Base-by-base conservation (phyloP, 2,329 filamentous ascomycete genomes). In the Aureobasidium musti region DNA sequence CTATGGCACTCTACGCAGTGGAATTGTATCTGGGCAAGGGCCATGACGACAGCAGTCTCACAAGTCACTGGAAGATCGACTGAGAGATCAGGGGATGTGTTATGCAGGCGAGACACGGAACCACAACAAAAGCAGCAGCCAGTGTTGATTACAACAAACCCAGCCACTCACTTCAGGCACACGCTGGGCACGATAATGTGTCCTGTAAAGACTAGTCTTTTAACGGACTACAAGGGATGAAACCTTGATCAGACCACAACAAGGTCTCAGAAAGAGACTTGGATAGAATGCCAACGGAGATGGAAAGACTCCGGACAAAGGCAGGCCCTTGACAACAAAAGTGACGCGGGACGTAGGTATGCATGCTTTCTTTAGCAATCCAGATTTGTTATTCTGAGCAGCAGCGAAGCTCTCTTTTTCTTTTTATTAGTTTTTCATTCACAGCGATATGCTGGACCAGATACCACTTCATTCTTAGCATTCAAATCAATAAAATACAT, bases 11-110 rank as follows among this genome's bases (percentile, higher is more conserved):
- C 19, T 99, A 99, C 76, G 90, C 92, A 3, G 83, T 98, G 50
- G 95, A 99, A 79, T 81, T 98, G 64, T 94, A 93, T 74, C 85
- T 98, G 13, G 91, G 92, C 26, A 90, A 90, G 70, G 90, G 91
- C 65, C 91, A 96, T 73, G 85, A 91, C 57, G 91, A 96, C 72
- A 84, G 86, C 37, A 83, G 86, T 35, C 77, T 92, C 67, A 87
- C 87, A 3, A 87, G 86, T 45, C 94, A 98, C 77, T 98, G 94
- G 93, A 98, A 98, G 82, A 89, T 89, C 26, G 94, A 97, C 77
- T 97, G 83, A 90, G 69, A 53, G 23, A 63, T 17, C 21, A 1
- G 3, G 26, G 19, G 11, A 3, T 13, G 33, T 26, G 13, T 45
- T 21, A 21, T 14, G 52, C 39, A 57, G 33, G 28, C 30, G 30